phyloP scores from a whole-genome alignment of 805 yeast genomes.

The Scheffersomyces stipitis region DNA sequence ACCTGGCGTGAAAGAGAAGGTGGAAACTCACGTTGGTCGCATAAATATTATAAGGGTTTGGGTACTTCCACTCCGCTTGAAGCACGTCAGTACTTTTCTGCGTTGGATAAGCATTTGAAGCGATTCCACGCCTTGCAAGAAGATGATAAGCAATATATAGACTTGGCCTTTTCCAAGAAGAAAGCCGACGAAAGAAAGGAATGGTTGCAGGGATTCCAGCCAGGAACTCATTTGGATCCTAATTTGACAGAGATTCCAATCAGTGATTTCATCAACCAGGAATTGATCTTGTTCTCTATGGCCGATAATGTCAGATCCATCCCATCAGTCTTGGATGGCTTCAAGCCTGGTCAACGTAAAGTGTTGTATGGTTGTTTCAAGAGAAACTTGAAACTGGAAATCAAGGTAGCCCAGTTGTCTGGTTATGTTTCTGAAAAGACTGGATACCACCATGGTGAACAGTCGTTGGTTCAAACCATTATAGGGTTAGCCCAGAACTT shows the following conservation, averaged over 20 bases:
- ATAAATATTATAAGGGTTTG: conserved; percentile 96
- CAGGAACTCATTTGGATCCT: conserved; percentile 91
- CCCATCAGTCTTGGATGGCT: conserved; percentile 91
- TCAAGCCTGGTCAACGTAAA: conserved; percentile 96
- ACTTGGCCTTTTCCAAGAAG: conserved; percentile 90
- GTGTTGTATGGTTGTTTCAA: conserved; percentile 86
- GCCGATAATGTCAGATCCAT: conserved; percentile 96
- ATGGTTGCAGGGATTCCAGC: conserved; percentile 88
- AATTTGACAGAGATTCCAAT: conserved; percentile 76
- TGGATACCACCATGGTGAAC: conserved; percentile 95
- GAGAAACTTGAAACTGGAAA: conserved; percentile 71
- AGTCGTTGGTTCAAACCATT: conserved; percentile 82
- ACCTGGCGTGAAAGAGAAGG: conserved; percentile 89
- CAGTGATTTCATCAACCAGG: conserved; percentile 91
- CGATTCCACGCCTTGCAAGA: conserved; percentile 78
- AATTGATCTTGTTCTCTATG: conserved; percentile 89
- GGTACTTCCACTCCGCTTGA: conserved; percentile 90
- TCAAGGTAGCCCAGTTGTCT: conserved; percentile 86
- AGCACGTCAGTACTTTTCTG: conserved; percentile 83
- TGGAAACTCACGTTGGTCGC: conserved; percentile 72
- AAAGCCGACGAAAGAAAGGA: conserved; percentile 97
- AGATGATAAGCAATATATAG: conserved; percentile 75
- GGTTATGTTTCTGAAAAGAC: conserved; percentile 89
- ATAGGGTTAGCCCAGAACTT: conserved; percentile 94
- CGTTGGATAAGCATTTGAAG: conserved; percentile 82